Percentiles rank a stretch among this genome's conserved stretches.
phyloP scores from a whole-genome alignment of 1,284 basidiomycete species.

The Malassezia psittaci region DNA sequence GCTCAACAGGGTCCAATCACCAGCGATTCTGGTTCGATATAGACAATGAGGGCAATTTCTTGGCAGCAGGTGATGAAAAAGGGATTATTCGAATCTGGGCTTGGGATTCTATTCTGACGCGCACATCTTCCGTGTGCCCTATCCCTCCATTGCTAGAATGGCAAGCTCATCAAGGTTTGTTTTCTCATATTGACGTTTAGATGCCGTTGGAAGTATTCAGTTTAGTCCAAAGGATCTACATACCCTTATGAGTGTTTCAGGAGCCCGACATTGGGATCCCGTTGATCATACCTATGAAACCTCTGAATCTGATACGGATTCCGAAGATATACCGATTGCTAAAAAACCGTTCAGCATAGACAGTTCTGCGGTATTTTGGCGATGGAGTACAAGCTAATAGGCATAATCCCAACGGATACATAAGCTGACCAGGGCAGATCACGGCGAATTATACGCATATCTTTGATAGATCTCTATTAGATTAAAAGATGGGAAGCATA shows the following conservation, averaged over 20 bases:
- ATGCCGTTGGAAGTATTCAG: constrained; percentile 11
- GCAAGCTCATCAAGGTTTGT: constrained; percentile 12
- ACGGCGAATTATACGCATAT: too few relatives aligned
- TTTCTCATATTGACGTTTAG: background rate
- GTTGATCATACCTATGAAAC: background rate
- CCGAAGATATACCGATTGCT: background rate
- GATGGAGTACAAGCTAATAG: background rate
- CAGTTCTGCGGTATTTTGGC: background rate
- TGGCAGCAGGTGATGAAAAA: constrained; percentile 8
- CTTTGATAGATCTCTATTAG: too few relatives aligned
- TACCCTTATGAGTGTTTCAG: constrained; percentile 1
- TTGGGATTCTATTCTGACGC: background rate
- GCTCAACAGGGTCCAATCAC: background rate
- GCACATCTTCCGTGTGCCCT: background rate
- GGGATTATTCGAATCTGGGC: constrained; percentile 7
- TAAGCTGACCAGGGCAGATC: too few relatives aligned
- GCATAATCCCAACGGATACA: too few relatives aligned
- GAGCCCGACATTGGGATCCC: constrained; percentile 8
- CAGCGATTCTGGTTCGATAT: constrained; percentile 13
- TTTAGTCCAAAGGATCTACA: background rate
- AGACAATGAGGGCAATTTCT: constrained; percentile 1
- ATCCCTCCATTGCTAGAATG: background rate
- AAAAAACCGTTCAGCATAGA: too few relatives aligned
- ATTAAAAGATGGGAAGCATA: background rate
- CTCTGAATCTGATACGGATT: background rate